Base-by-base conservation (phyloP, 352 stramenopile species). In the Globisporangium ultimum region DNA sequence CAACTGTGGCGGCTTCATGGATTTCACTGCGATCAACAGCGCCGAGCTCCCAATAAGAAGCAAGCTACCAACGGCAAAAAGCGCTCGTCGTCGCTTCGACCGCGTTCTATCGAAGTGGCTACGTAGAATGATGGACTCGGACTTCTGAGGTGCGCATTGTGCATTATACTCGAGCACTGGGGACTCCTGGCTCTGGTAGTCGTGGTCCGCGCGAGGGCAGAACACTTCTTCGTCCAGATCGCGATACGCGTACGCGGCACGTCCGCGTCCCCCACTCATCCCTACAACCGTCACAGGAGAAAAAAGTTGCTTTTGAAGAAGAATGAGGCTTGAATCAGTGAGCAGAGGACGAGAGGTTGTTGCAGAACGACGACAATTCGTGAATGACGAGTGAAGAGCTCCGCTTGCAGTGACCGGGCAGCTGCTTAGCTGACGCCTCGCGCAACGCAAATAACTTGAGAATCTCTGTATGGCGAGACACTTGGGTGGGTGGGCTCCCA, bases 181-280 rank as follows among this genome's bases (percentile, higher is more conserved):
- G 17, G 58, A 64, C 58, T 52, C 45, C 13, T 64, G 58, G 36
- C 58, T 59, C 42, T 64, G 58, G 20, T 64, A 64, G 2, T 36
- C 50, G 45, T 53, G 50, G 3, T 64, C 58, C 8, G 53, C n/a
- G 32, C 24, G 32, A 17, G 58, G 58, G 50, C 48, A 64, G 41
- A 49, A 52, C 18, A 57, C 17, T 20, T 64, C 49, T 43, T 64
- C 58, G 36, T 64, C 58, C 50, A 64, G 45, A 20, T 64, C 58
- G 28, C 50, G 58, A 36, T 64, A 64, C 42, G 58, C 58, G 50
- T 48, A 64, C 34, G 50, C 40, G 47, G 49, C 34, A 43, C 58
- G 52, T 13, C 52, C 50, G 46, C 58, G 50, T 47, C 49, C 41
- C 2, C 40, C 55, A 28, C 56, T 22, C 48, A 55, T 56, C 8